Conservation (phyloP, 306 rosid species). For the Lathyrus sativus region DNA sequence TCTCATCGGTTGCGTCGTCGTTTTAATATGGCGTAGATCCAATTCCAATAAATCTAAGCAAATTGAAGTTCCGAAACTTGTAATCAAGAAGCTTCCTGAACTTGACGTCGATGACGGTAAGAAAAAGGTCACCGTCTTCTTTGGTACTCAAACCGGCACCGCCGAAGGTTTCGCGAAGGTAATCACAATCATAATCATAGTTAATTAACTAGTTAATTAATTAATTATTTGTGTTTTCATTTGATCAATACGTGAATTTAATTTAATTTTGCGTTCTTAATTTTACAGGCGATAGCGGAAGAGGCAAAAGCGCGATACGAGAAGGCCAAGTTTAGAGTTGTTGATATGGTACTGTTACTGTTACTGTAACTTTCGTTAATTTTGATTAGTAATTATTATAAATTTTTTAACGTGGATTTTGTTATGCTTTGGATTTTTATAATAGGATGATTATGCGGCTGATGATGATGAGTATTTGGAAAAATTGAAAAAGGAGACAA, state of each 20-base stretch:
- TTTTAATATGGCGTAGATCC: conserved; percentile 82
- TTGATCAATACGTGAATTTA: background rate
- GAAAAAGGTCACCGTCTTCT: conserved; percentile 84
- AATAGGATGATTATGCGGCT: conserved; percentile 85
- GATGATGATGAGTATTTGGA: conserved; percentile 81
- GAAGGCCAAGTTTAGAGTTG: conserved; percentile 68
- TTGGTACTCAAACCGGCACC: conserved; percentile 97
- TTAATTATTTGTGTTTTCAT: background rate
- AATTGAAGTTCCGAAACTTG: conserved; percentile 54
- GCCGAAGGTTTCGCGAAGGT: conserved; percentile 99
- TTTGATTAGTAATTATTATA: conserved; percentile 8
- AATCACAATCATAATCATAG: background rate
- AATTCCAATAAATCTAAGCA: conserved; percentile 41
- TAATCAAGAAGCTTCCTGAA: conserved; percentile 46
- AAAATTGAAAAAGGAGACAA: conserved; percentile 67
- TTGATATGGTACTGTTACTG: conserved; percentile 70
- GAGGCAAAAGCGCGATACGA: conserved; percentile 92
- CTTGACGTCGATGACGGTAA: conserved; percentile 73
- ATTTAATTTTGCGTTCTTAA: conserved; percentile 4
- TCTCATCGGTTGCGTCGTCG: conserved; percentile 78
- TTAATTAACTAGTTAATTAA: background rate
- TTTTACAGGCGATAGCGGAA: conserved; percentile 73
- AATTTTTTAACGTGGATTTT: conserved; percentile 27
- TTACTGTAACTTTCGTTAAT: background rate
- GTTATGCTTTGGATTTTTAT: conserved; percentile 8